Evolutionary conservation across 1,284 basidiomycete genomes (phyloP).

Genomic region (Blastosporella zonata): DNA sequence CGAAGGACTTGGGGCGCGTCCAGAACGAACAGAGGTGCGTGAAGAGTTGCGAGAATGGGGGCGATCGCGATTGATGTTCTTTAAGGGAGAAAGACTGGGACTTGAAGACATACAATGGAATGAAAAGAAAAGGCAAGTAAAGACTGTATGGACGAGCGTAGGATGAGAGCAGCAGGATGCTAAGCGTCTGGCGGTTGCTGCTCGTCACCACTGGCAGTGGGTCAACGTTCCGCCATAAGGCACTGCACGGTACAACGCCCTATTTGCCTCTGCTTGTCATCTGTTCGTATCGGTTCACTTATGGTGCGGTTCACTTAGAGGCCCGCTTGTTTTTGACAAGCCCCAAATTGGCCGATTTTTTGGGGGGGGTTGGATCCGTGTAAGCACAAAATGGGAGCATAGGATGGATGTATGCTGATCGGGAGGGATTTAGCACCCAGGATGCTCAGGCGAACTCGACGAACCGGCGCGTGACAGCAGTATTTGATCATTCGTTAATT

Average conservation of each 20-base stretch:
- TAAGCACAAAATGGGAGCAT: no score
- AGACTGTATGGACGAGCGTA: constrained; percentile 12
- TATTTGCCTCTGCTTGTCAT: constrained; percentile 12
- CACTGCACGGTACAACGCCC: constrained; percentile 1
- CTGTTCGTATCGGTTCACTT: no score
- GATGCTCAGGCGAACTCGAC: no score
- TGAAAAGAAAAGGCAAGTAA: constrained; percentile 10
- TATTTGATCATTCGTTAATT: no score
- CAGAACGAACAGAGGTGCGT: constrained; percentile 48
- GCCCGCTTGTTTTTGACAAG: no score
- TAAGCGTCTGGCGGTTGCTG: constrained; percentile 7
- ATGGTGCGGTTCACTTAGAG: no score
- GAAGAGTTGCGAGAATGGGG: constrained; percentile 58
- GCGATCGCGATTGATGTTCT: constrained; percentile 30
- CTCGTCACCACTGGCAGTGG: constrained; percentile 1
- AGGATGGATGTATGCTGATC: no score
- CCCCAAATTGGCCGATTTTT: no score
- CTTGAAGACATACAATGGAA: constrained; percentile 36
- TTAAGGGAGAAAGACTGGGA: constrained; percentile 30
- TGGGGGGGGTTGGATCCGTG: no score
- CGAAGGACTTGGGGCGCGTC: constrained; percentile 50
- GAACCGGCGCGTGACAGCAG: no score
- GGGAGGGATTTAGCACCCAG: no score
- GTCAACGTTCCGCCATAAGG: background rate
- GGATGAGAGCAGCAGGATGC: background rate